Percentiles rank a stretch among this genome's conserved stretches.
Conservation (phyloP, 768 basidiomycete genomes). For the Lepiota venenata region DNA sequence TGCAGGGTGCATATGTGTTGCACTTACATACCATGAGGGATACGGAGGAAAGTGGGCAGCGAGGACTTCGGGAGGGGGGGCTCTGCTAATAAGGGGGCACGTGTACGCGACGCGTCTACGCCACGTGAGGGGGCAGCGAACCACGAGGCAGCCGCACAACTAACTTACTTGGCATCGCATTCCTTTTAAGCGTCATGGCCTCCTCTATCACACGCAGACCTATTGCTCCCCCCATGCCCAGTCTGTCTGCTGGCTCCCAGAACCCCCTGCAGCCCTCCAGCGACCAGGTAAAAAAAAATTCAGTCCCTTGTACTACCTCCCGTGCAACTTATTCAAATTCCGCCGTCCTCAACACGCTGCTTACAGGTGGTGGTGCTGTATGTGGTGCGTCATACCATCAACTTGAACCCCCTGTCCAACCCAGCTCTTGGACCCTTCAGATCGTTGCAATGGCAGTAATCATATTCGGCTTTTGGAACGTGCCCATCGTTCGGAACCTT, state of each 20-base stretch:
- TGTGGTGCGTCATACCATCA: constrained; percentile 48
- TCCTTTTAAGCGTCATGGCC: constrained; percentile 18
- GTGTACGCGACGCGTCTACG: constrained; percentile 5
- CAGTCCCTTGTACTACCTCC: constrained; percentile 9
- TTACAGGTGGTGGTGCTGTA: constrained; percentile 69
- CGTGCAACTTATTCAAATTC: constrained; percentile 15
- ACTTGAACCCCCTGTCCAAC: constrained; percentile 4
- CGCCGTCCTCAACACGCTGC: constrained; percentile 14
- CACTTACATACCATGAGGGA: constrained; percentile 2
- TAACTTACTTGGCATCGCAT: not conserved
- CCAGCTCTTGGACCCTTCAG: constrained; percentile 30
- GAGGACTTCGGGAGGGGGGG: too few relatives aligned
- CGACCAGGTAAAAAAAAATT: constrained; percentile 60
- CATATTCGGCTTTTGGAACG: constrained; percentile 86
- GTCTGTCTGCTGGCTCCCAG: constrained; percentile 27
- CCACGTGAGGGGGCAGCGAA: constrained; percentile 1
- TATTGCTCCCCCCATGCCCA: constrained; percentile 40
- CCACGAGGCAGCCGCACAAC: constrained; percentile 4
- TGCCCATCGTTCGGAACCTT: constrained; percentile 72
- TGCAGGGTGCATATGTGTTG: too few relatives aligned
- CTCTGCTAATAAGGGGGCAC: not conserved
- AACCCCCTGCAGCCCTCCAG: constrained; percentile 58
- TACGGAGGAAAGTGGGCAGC: not conserved
- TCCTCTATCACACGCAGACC: constrained; percentile 29
- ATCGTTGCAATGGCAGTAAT: constrained; percentile 83